A percentile compares a stretch with the other conserved stretches of the same genome.
These are phyloP conservation scores for Circinella minor DNA, from an alignment of 371 early-diverging fungal genomes.

Conservation along the genomic window DNA sequence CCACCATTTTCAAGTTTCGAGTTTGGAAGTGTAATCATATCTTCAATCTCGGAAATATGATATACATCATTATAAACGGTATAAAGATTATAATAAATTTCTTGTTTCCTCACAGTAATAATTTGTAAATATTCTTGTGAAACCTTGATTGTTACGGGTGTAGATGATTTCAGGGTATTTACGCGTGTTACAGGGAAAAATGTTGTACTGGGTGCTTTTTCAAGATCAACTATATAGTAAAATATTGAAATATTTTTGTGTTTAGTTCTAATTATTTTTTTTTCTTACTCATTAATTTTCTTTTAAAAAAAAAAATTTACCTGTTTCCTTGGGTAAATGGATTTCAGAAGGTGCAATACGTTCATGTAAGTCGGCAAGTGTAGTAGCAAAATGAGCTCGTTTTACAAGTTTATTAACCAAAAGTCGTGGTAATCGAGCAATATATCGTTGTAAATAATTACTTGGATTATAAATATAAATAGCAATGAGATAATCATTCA, in stretches of 20 bases:
- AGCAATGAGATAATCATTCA: conserved; percentile 54
- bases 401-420: conserved; percentile 66
- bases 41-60: conserved; percentile 85
- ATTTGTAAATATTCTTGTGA: conserved; percentile 85
- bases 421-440: conserved; percentile 58
- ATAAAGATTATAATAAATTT: conserved; percentile 69
- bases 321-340: conserved; percentile 75
- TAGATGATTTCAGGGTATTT: conserved; percentile 33
- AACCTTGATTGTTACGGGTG: conserved; percentile 83
- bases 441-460: conserved; percentile 67
- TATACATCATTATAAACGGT: conserved; percentile 83
- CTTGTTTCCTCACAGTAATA: conserved; percentile 68
- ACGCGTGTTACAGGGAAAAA: conserved; percentile 69
- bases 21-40: conserved; percentile 59
- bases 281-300: not conserved
- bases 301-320: no score
- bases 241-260: not conserved
- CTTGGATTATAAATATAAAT: conserved; percentile 82
- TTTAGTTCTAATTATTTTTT: not conserved
- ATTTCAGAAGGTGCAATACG: conserved; percentile 70
- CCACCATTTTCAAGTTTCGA: conserved; percentile 68
- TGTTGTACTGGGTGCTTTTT: conserved; percentile 65
- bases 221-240: conserved; percentile 57
- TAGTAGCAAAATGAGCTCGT: conserved; percentile 64
- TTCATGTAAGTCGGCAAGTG: conserved; percentile 70